phyloP scores from a whole-genome alignment of 1,284 basidiomycete species.

The Phenoliferia sp. region DNA sequence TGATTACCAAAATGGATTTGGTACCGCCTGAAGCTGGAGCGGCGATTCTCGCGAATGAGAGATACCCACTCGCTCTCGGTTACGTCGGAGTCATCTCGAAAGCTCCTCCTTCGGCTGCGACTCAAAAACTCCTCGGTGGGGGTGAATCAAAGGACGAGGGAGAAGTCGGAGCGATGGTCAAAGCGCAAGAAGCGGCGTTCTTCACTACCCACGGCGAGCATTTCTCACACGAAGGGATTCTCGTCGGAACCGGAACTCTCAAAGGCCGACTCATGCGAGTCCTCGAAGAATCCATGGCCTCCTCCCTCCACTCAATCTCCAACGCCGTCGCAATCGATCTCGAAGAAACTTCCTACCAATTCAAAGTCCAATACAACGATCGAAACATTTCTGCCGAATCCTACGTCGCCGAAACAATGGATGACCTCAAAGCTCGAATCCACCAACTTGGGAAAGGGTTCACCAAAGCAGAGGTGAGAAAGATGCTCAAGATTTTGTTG shows the following conservation, averaged over 20 bases:
- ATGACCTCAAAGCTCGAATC: conserved; percentile 85
- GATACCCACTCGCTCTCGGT: conserved; percentile 94
- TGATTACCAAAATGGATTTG: conserved; percentile 98
- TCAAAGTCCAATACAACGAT: conserved; percentile 99
- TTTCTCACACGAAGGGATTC: conserved; percentile 59
- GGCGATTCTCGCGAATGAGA: conserved; percentile 75
- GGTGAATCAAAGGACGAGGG: conserved; percentile 44
- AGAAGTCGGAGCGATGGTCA: conserved; percentile 43
- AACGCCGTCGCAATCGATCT: conserved; percentile 95
- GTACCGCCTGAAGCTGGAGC: conserved; percentile 81
- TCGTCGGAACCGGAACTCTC: conserved; percentile 87
- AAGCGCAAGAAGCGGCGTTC: conserved; percentile 71
- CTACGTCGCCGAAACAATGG: conserved; percentile 95
- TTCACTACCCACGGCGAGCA: conserved; percentile 68
- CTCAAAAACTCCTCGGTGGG: conserved; percentile 40
- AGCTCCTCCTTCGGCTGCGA: conserved; percentile 35
- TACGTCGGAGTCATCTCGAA: conserved; percentile 98
- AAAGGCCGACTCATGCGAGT: conserved; percentile 90
- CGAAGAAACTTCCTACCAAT: conserved; percentile 95
- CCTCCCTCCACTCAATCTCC: conserved; percentile 87
- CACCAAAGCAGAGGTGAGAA: conserved; percentile 80
- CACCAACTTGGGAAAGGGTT: conserved; percentile 80
- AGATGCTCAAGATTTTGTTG: conserved; percentile 81
- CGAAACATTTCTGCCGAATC: conserved; percentile 89
- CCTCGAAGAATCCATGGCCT: conserved; percentile 93